Evolutionary conservation across 768 basidiomycete genomes (phyloP).

Genomic region (Lactifluus subvellereus): DNA sequence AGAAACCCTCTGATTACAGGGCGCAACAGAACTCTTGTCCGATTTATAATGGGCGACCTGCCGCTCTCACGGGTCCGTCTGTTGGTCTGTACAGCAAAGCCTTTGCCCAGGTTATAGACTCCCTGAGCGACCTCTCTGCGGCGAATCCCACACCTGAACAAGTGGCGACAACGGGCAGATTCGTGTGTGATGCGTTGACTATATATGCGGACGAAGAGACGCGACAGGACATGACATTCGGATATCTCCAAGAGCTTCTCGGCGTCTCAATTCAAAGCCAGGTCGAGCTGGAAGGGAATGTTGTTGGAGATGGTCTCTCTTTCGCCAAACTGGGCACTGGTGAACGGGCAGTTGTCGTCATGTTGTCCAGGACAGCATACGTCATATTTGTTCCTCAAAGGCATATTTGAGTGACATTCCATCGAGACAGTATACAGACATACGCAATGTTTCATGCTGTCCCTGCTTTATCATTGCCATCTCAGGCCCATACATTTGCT

Average conservation of each 20-base stretch:
- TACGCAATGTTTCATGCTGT: slow-evolving; percentile 18
- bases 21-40: not conserved
- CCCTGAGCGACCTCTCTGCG: not conserved
- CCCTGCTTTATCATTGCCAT: slow-evolving; percentile 20
- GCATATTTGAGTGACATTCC: not conserved
- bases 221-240: not conserved
- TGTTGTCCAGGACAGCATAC: not conserved
- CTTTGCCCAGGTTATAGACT: not conserved
- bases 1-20: too few species aligned
- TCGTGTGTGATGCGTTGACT: not conserved
- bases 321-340: too few species aligned
- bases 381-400: not conserved
- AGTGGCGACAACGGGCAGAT: not conserved
- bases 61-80: not conserved
- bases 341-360: not conserved
- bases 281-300: not conserved
- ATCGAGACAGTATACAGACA: not conserved
- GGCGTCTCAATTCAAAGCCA: not conserved
- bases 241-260: not conserved
- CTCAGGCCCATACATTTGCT: slow-evolving; percentile 16
- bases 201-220: not conserved
- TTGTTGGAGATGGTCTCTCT: too few species aligned
- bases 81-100: not conserved
- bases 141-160: not conserved
- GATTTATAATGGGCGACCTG: not conserved